Evolutionary conservation across 495 filamentous ascomycete genomes (phyloP), one percentile per base, ranked within the genome.

Genomic region (Ramalina intermedia): DNA sequence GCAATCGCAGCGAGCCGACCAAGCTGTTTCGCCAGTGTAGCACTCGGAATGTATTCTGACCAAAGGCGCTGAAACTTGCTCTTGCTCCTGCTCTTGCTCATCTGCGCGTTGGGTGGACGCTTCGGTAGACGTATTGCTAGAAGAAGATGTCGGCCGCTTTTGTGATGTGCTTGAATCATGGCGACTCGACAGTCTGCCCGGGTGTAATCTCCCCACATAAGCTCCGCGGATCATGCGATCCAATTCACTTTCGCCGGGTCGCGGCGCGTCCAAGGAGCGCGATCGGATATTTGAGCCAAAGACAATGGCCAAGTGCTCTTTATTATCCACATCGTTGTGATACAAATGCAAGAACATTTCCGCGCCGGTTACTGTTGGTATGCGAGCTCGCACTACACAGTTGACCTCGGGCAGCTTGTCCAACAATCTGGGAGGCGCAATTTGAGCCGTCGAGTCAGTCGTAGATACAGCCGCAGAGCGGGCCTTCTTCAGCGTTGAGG

Each of bases 261-360:
- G 70, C 35, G 79, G 77, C 24, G 79, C 75, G 63, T 96, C 87
- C 29, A 98, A 69, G 21, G 80, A 86, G 44, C 70, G 72, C 55
- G 81, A 87, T 40, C 93, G 73, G 54, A 98, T 96, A 23, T 75
- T 71, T 46, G 79, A 72, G 3, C 91, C 91, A 61, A 98, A 98
- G 1, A 96, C 91, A 53, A 98, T 96, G n/a, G 91, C 91, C 36
- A 96, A 68, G 64, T 98, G 91, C 59, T 98, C 91, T 66, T 98
- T 98, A 46, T 82, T 84, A 61, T 98, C 91, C 17, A 87, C 72
- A 56, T 82, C 82, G 64, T 96, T 98, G 43, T 80, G 81, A 66
- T 96, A 98, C 3, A 98, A 72, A 62, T 98, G 91, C 36, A 98
- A 70, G 60, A 93, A 98, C 85, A 98, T 96, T 65, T 96, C 89